Evolutionary conservation across 2,329 filamentous ascomycete genomes (phyloP).

Genomic region (Fusarium praegraminearum): DNA sequence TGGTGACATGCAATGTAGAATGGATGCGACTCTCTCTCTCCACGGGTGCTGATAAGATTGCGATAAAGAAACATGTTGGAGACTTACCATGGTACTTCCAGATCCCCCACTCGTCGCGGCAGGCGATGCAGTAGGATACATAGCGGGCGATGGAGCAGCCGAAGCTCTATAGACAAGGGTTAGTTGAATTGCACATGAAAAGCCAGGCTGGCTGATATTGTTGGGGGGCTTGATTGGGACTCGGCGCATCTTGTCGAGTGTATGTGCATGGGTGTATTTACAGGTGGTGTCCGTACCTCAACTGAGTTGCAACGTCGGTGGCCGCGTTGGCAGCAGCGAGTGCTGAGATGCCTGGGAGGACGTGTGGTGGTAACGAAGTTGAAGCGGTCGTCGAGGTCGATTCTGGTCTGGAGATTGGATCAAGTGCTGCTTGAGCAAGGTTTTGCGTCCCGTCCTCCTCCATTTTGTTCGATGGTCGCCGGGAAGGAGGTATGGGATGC

Average conservation of each 20-base stretch:
- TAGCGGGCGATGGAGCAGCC: conserved; percentile 40
- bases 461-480: conserved; percentile 23
- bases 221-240: background rate
- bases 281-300: conserved; percentile 56
- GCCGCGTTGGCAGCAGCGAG: conserved; percentile 58
- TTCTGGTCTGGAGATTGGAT: conserved; percentile 63
- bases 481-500: conserved; percentile 5
- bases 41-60: conserved; percentile 16
- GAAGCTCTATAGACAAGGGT: conserved; percentile 38
- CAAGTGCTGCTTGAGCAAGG: conserved; percentile 56
- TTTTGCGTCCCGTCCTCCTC: conserved; percentile 63
- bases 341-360: conserved; percentile 59
- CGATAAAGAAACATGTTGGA: conserved; percentile 21
- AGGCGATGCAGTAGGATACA: conserved; percentile 52
- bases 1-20: conserved; percentile 20
- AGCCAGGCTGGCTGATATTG: background rate
- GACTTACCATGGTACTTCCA: conserved; percentile 57
- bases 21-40: conserved; percentile 9
- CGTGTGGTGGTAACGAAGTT: conserved; percentile 57
- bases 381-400: conserved; percentile 62
- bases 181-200: conserved; percentile 31
- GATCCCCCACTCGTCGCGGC: conserved; percentile 57
- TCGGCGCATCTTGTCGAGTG: conserved; percentile 1
- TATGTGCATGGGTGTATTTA: background rate
- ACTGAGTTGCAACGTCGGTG: conserved; percentile 57